A percentile compares a stretch with the other conserved stretches of the same genome.
Conservation (phyloP, 345 rosid species). For the Populus ilicifolia region DNA sequence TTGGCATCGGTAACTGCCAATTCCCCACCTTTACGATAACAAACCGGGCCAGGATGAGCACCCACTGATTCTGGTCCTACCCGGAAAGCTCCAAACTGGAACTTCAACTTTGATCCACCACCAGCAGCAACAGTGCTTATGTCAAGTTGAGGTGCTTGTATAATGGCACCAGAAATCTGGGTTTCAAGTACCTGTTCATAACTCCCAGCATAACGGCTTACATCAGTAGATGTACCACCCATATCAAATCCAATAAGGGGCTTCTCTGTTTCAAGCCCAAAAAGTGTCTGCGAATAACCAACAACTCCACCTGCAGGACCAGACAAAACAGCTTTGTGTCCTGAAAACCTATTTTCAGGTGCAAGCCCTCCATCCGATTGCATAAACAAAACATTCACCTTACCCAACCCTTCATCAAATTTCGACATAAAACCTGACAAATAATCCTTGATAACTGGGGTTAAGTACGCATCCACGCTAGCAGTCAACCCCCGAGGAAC, state of each 20-base stretch:
- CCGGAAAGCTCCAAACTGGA: slow-evolving; percentile 83
- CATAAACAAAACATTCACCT: slow-evolving; percentile 88
- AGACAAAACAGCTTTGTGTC: slow-evolving; percentile 93
- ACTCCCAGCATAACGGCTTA: slow-evolving; percentile 93
- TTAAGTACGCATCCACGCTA: slow-evolving; percentile 90
- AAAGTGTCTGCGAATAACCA: slow-evolving; percentile 91
- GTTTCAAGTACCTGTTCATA: slow-evolving; percentile 98
- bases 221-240: slow-evolving; percentile 99
- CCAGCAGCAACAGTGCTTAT: slow-evolving; percentile 98
- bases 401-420: slow-evolving; percentile 70
- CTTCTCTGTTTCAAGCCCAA: slow-evolving; percentile 83
- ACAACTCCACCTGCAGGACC: slow-evolving; percentile 99
- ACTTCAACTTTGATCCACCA: slow-evolving; percentile 92
- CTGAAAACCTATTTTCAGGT: slow-evolving; percentile 85
- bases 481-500: slow-evolving; percentile 98
- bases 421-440: slow-evolving; percentile 82
- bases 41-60: slow-evolving; percentile 97
- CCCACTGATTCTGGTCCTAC: slow-evolving; percentile 98
- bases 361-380: slow-evolving; percentile 99
- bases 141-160: slow-evolving; percentile 98
- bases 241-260: slow-evolving; percentile 96
- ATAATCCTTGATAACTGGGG: slow-evolving; percentile 90
- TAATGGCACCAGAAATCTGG: slow-evolving; percentile 90
- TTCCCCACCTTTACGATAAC: slow-evolving; percentile 92
- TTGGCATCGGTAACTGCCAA: slow-evolving; percentile 95